These are phyloP conservation scores for Lipomyces sp. DNA, from an alignment of 805 yeast genomes.

Conservation along the genomic window DNA sequence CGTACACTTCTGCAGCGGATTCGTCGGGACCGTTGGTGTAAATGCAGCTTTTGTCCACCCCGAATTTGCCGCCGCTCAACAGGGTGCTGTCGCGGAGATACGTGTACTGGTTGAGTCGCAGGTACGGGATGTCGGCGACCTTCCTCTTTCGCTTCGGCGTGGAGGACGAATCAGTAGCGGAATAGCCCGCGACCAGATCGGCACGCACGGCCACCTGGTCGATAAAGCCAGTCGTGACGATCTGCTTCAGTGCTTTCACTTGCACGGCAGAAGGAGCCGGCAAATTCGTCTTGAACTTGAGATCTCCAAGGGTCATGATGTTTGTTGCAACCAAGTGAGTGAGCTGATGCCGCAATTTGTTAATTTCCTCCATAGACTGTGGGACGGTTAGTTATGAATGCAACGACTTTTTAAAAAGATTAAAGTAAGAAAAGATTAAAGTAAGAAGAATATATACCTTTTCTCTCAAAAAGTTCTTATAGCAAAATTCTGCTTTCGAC, in stretches of 20 bases:
- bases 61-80: conserved; percentile 39
- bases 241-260: conserved; percentile 77
- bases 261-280: conserved; percentile 50
- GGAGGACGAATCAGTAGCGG: not conserved
- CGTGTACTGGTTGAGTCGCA: conserved; percentile 42
- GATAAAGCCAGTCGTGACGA: conserved; percentile 86
- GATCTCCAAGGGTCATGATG: conserved; percentile 22
- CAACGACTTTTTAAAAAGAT: not conserved
- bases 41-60: conserved; percentile 30
- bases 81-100: conserved; percentile 53
- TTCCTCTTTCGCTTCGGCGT: conserved; percentile 49
- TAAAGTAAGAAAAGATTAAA: too few species aligned
- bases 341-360: conserved; percentile 75
- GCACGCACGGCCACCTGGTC: conserved; percentile 88
- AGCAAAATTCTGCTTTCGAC: conserved; percentile 49
- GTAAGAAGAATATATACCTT: too few species aligned
- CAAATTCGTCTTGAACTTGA: conserved; percentile 26
- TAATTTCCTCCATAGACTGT: conserved; percentile 68
- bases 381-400: not conserved
- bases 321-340: conserved; percentile 68
- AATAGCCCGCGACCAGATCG: conserved; percentile 55
- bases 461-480: conserved; percentile 63
- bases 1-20: conserved; percentile 59
- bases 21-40: conserved; percentile 33
- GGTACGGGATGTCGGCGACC: conserved; percentile 54